Conservation (phyloP, 257 asterid genomes). For the Linderniella brevidens region DNA sequence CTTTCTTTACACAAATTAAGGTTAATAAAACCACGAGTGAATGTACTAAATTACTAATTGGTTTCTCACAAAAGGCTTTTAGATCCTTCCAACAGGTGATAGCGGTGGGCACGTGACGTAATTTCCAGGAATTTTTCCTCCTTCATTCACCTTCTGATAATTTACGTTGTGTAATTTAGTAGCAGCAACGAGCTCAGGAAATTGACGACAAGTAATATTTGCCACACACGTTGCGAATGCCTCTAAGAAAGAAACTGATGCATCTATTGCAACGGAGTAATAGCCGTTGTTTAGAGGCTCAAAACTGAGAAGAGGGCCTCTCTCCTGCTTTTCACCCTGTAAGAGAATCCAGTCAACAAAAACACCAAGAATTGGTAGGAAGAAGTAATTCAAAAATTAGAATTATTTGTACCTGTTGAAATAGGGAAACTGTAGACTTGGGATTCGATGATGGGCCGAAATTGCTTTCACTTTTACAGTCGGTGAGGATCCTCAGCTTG, state of each 20-base stretch:
- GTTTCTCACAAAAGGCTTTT: too few species aligned
- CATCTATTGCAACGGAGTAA: slow-evolving; percentile 44
- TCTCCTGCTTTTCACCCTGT: slow-evolving; percentile 37
- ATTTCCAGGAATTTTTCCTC: too few species aligned
- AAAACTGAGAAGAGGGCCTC: slow-evolving; percentile 51
- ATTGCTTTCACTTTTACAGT: slow-evolving; percentile 17
- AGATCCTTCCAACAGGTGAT: too few species aligned
- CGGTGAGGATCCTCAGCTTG: slow-evolving; percentile 54
- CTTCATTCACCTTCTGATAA: slow-evolving; percentile 10
- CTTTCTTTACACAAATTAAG: too few species aligned
- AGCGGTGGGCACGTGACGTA: too few species aligned
- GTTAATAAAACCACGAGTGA: too few species aligned
- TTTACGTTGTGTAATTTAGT: slow-evolving; percentile 4
- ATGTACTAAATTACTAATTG: too few species aligned
- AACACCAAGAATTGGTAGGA: too few species aligned
- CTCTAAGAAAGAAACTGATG: slow-evolving; percentile 52
- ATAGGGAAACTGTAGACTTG: too few species aligned
- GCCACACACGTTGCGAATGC: slow-evolving; percentile 79
- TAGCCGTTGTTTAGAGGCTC: slow-evolving; percentile 41
- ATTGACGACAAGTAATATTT: slow-evolving; percentile 28
- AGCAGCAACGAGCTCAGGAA: slow-evolving; percentile 25
- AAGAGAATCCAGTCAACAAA: slow-evolving; percentile 12
- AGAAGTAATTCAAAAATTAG: slow-evolving; percentile 10
- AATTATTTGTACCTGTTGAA: slow-evolving; percentile 8
- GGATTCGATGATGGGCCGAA: slow-evolving; percentile 9